Conservation (phyloP, 2,329 filamentous ascomycete species). For the Talaromyces funiculosus region DNA sequence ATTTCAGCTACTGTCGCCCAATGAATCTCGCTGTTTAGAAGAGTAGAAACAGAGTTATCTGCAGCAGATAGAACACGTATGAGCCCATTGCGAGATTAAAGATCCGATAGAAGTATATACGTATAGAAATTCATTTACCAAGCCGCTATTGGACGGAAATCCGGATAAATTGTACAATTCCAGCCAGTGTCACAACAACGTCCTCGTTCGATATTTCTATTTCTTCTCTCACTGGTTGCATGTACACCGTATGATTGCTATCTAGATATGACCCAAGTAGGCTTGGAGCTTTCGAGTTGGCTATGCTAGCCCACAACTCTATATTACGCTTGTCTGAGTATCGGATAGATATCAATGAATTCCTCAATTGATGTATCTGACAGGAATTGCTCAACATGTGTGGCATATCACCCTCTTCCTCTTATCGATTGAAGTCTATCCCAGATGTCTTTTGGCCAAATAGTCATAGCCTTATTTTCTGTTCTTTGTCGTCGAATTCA, state of each 20-base stretch:
- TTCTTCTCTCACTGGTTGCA: not conserved
- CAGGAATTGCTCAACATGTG: too few species aligned
- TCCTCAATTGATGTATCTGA: too few species aligned
- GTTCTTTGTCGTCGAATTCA: not conserved
- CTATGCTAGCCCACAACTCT: not conserved
- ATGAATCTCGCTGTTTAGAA: too few species aligned
- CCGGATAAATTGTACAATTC: not conserved
- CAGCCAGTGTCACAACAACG: not conserved
- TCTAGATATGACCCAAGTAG: not conserved
- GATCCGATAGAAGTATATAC: too few species aligned
- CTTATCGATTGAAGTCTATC: not conserved
- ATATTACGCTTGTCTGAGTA: not conserved
- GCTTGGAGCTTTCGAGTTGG: not conserved
- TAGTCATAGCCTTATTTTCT: not conserved
- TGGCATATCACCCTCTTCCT: not conserved
- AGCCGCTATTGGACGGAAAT: too few species aligned
- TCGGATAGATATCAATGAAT: not conserved
- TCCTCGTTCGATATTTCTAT: not conserved
- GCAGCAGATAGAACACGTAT: too few species aligned
- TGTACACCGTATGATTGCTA: not conserved
- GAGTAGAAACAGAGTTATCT: too few species aligned
- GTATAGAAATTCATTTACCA: too few species aligned
- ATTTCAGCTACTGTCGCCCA: too few species aligned
- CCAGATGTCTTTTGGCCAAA: not conserved
- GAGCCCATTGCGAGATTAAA: too few species aligned